Evolutionary conservation across 139 green algal genomes (phyloP), one percentile per base, ranked within the genome.

Genomic region (Chara braunii): DNA sequence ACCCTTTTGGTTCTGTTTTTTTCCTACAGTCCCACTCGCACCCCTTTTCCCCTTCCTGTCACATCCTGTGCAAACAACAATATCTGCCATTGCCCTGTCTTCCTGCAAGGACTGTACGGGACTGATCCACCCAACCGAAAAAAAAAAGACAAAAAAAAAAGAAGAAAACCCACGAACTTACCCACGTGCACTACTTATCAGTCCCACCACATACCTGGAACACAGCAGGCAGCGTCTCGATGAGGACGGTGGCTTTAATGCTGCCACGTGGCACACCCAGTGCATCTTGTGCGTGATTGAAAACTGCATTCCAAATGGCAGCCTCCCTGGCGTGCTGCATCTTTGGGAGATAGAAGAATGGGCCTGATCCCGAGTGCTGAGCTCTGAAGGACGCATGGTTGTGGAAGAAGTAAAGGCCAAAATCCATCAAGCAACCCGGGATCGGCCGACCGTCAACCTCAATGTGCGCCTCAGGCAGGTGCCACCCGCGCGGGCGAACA

Each of bases 321-420:
- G 84, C 85, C 76, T 94, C 88, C 64, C 90, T 76, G 75, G 90
- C 84, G 74, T 73, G 82, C 83, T 94, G 78, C 88, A 95, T 93
- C 77, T 94, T 95, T 35, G 88, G 87, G 62, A 94, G 79, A 65
- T 94, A 94, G 74, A 94, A 94, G 45, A 91, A 94, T 54, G 87
- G 85, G 3, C 86, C 82, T 2, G 83, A 84, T 18, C 68, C 61
- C 18, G 60, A 60, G 32, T 77, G 68, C 8, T 68, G 22, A 22
- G 42, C 12, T n/a, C 68, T 60, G 45, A 77, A 77, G 14, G 11
- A 35, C 12, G 68, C 68, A 3, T 77, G 68, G 56, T 87, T 88
- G 80, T 94, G 82, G 83, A 90, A 94, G 78, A 92, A 94, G 79
- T 79, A 94, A 8, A 94, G 79, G 7, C 70, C 87, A 80, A 94